Evolutionary conservation across 345 rosid species (phyloP).

Genomic region (Bruguiera gymnorhiza): DNA sequence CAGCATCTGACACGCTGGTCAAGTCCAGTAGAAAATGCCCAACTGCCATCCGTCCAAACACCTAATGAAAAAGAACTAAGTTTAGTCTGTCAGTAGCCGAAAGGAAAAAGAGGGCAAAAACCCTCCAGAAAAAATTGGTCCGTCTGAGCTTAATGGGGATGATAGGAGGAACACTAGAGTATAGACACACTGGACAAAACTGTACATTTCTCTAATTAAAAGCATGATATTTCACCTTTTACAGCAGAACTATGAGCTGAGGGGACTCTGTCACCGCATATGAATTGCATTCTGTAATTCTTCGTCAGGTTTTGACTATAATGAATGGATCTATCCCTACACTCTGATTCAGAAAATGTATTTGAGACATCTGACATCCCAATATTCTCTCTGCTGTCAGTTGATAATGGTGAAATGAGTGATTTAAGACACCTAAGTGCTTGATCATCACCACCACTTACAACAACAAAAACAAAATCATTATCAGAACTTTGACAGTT

Average conservation of each 20-base stretch:
- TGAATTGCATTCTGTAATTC: slow-evolving; percentile 40
- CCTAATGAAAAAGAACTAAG: slow-evolving; percentile 42
- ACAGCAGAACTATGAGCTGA: slow-evolving; percentile 87
- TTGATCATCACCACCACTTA: slow-evolving; percentile 98
- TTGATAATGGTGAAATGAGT: slow-evolving; percentile 23
- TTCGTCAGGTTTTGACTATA: slow-evolving; percentile 29
- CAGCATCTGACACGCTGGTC: slow-evolving; percentile 95
- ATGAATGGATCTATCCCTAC: slow-evolving; percentile 9
- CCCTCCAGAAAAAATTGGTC: background rate
- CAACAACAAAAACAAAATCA: slow-evolving; percentile 42
- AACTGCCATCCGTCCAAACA: slow-evolving; percentile 80
- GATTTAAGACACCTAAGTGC: slow-evolving; percentile 65
- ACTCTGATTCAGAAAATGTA: slow-evolving; percentile 22
- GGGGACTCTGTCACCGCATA: slow-evolving; percentile 39
- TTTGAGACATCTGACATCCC: slow-evolving; percentile 13
- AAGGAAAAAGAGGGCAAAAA: background rate
- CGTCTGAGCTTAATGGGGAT: background rate
- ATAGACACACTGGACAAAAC: background rate
- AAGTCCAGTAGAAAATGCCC: slow-evolving; percentile 95
- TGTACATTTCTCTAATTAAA: background rate
- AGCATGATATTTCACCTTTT: slow-evolving; percentile 53
- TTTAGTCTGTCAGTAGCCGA: slow-evolving; percentile 4
- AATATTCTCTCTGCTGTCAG: slow-evolving; percentile 16
- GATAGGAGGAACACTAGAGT: background rate
- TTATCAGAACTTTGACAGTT: slow-evolving; percentile 27